Evolutionary conservation across 2,329 filamentous ascomycete species (phyloP), one percentile per base, ranked within the genome.

Genomic region (Orbilia javanica): DNA sequence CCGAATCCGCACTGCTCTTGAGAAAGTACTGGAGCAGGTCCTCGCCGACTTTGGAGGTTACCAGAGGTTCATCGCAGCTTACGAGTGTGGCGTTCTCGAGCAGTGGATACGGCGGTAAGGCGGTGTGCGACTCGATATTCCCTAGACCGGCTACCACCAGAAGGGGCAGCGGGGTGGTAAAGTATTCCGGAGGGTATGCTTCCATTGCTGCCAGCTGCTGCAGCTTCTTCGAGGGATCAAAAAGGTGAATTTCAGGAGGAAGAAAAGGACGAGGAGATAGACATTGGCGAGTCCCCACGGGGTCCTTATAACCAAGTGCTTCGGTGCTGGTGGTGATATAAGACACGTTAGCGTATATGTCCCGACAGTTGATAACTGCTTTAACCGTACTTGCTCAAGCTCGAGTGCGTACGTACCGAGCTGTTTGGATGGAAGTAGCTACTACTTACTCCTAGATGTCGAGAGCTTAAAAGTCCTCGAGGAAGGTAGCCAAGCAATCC

Each of bases 101-200:
- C 65, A 87, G 86, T 55, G 85, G 85, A 80, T 87, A 86, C 55
- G 86, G 84, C 80, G 86, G 82, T 80, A 86, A 80, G 27, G 82
- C 80, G n/a, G 79, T 39, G 4, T 83, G 82, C 63, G 82, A 83
- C 81, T 84, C 85, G 52, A 75, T 81, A 80, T 83, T 83, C 82
- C 85, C 87, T 36, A 97, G 88, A 11, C 95, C 96, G 42, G 93
- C 93, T 36, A 97, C 88, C 55, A 96, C 86, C 79, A 98, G 85
- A 72, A 97, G 88, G 39, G 95, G 95, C 82, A 96, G 88, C 85
- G 96, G 96, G 85, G 96, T 94, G 83, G 91, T 89, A 84, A 97
- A 87, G 86, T 94, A 97, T 84, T 91, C 91, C 74, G 86, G 84
- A 68, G 92, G 92, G 85, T 93, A 95, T 82, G 89, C 92, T 84